A percentile compares a stretch with the other conserved stretches of the same genome.
phyloP scores from a whole-genome alignment of 768 basidiomycete species.

The Collybia sordida region DNA sequence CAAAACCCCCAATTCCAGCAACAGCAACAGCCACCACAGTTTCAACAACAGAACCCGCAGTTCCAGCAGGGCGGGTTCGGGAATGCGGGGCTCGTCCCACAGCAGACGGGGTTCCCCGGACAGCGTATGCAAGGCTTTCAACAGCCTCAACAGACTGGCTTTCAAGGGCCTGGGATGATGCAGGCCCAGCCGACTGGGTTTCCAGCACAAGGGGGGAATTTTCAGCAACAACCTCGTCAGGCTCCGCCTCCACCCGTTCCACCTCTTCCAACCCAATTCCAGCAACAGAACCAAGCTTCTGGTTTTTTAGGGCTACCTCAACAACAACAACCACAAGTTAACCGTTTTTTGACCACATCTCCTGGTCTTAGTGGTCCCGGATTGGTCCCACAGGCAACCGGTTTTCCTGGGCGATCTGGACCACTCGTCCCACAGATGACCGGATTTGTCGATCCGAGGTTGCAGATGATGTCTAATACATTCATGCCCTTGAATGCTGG shows the following conservation, averaged over 20 bases:
- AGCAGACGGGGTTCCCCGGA: constrained; percentile 59
- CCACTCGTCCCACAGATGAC: constrained; percentile 73
- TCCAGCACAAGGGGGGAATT: constrained; percentile 30
- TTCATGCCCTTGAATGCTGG: constrained; percentile 80
- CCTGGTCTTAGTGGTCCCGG: constrained; percentile 45
- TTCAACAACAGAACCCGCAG: constrained; percentile 29
- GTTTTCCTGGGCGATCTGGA: constrained; percentile 46
- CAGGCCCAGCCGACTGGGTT: constrained; percentile 58
- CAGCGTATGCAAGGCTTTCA: constrained; percentile 45
- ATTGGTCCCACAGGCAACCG: constrained; percentile 55
- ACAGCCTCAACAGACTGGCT: constrained; percentile 63
- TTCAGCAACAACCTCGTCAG: constrained; percentile 39
- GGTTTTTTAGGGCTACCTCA: constrained; percentile 41
- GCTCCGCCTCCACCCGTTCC: constrained; percentile 66
- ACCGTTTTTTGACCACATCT: constrained; percentile 57
- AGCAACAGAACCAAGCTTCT: constrained; percentile 42
- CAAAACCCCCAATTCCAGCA: constrained; percentile 29
- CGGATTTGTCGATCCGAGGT: constrained; percentile 78
- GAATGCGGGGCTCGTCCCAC: constrained; percentile 50
- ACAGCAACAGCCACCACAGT: constrained; percentile 19
- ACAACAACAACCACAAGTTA: constrained; percentile 38
- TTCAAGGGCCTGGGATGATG: constrained; percentile 40
- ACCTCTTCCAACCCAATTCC: constrained; percentile 61
- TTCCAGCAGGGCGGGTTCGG: constrained; percentile 31
- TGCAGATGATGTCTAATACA: constrained; percentile 86